phyloP scores from a whole-genome alignment of 2,329 filamentous ascomycete genomes.

The Xylaria arbuscula region DNA sequence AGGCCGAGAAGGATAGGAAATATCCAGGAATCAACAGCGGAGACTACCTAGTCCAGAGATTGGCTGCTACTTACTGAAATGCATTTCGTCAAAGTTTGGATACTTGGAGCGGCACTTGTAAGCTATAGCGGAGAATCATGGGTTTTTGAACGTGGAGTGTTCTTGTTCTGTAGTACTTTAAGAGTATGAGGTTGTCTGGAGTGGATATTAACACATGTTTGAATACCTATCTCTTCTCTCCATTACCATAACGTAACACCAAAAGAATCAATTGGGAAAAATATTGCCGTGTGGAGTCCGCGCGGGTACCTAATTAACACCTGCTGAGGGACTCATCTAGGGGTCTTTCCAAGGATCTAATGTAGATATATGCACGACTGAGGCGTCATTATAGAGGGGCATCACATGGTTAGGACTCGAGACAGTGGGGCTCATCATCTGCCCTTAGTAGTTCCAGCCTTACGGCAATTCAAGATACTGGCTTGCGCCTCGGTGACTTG shows the following conservation, averaged over 20 bases:
- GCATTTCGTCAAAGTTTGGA: not conserved
- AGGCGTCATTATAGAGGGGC: conserved; percentile 41
- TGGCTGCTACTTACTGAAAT: conserved; percentile 76
- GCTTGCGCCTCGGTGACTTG: not conserved
- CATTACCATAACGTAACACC: conserved; percentile 12
- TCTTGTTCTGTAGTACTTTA: too few relatives aligned
- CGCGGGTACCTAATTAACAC: not conserved
- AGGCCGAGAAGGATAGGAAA: conserved; percentile 74
- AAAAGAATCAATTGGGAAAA: not conserved
- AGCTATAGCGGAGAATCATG: not conserved
- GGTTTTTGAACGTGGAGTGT: not conserved
- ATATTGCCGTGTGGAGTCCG: not conserved
- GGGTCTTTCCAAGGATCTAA: conserved; percentile 21
- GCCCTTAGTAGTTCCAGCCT: conserved; percentile 9
- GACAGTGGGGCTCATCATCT: conserved; percentile 23
- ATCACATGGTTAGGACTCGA: conserved; percentile 9
- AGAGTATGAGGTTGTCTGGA: not conserved
- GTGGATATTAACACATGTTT: not conserved
- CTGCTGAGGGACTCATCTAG: conserved; percentile 5
- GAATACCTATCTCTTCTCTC: not conserved
- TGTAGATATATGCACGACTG: conserved; percentile 9
- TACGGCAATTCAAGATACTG: not conserved
- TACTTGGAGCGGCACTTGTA: not conserved
- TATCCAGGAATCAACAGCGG: conserved; percentile 82
- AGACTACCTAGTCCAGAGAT: conserved; percentile 81